A percentile compares a stretch with the other conserved stretches of the same genome.
These are phyloP conservation scores for Cylindrotheca closterium DNA, from an alignment of 108 stramenopile genomes.

Conservation along the genomic window DNA sequence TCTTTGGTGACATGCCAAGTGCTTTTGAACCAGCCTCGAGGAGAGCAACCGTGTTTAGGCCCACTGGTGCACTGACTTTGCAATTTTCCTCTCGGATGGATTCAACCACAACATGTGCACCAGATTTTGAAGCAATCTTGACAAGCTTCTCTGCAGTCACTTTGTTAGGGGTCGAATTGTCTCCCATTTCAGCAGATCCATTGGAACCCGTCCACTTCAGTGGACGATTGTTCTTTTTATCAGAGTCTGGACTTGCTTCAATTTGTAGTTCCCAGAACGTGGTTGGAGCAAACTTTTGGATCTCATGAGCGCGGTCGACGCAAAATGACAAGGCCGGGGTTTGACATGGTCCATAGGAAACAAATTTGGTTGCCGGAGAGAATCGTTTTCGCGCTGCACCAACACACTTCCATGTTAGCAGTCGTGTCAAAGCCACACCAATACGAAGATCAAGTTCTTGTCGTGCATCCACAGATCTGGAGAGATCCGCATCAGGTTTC, in stretches of 20 bases:
- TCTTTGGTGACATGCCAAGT: slow-evolving; percentile 36
- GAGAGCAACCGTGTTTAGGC: slow-evolving; percentile 31
- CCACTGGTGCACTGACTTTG: slow-evolving; percentile 18
- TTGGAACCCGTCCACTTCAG: slow-evolving; percentile 11
- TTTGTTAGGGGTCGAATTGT: not conserved
- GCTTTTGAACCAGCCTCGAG: slow-evolving; percentile 35
- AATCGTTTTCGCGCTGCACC: slow-evolving; percentile 30
- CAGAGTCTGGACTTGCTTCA: not conserved
- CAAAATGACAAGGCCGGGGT: slow-evolving; percentile 81
- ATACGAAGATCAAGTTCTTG: slow-evolving; percentile 78
- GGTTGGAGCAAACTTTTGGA: slow-evolving; percentile 50
- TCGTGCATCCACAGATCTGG: slow-evolving; percentile 71
- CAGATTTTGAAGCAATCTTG: slow-evolving; percentile 7
- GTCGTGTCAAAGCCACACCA: slow-evolving; percentile 74
- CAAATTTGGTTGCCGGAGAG: slow-evolving; percentile 36
- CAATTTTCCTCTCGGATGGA: not conserved
- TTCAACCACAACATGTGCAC: slow-evolving; percentile 8
- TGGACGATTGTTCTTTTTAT: not conserved
- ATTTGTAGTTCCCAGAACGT: slow-evolving; percentile 47
- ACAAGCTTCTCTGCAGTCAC: slow-evolving; percentile 3
- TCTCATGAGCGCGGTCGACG: slow-evolving; percentile 53
- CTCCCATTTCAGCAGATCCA: not conserved
- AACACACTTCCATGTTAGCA: slow-evolving; percentile 62
- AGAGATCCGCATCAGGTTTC: slow-evolving; percentile 44
- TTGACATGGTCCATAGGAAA: slow-evolving; percentile 80